Evolutionary conservation across 2,329 filamentous ascomycete species (phyloP).

Genomic region (Fusarium protoensiforme): DNA sequence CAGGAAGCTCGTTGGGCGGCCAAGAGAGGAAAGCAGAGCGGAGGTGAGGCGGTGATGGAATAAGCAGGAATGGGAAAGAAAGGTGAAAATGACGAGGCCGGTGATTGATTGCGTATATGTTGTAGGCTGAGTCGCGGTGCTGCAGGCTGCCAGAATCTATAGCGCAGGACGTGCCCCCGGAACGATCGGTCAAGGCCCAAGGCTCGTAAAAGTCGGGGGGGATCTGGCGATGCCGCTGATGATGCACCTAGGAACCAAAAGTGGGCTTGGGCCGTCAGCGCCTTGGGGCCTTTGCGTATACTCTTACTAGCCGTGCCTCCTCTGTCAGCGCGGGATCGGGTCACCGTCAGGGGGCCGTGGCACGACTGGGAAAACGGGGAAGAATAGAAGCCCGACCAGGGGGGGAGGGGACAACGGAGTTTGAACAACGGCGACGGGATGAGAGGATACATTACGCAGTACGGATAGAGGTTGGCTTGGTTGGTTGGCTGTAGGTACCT

Average conservation of each 20-base stretch:
- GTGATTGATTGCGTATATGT: constrained; percentile 13
- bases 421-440: constrained; percentile 11
- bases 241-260: constrained; percentile 28
- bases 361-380: constrained; percentile 21
- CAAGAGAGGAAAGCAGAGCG: constrained; percentile 10
- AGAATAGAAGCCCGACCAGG: constrained; percentile 12
- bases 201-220: constrained; percentile 13
- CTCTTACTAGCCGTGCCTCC: constrained; percentile 24
- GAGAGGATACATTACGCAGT: constrained; percentile 2
- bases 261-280: constrained; percentile 36
- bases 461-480: not conserved
- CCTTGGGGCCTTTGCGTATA: constrained; percentile 19
- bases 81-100: constrained; percentile 10
- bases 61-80: constrained; percentile 21
- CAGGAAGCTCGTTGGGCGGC: constrained; percentile 23
- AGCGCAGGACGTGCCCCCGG: constrained; percentile 32
- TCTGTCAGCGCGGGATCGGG: constrained; percentile 27
- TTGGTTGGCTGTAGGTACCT: not conserved
- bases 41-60: constrained; percentile 26
- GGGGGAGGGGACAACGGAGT: constrained; percentile 1
- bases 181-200: constrained; percentile 41
- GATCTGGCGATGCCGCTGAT: constrained; percentile 31
- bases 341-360: constrained; percentile 35
- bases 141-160: constrained; percentile 18
- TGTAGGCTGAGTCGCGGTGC: constrained; percentile 21